A percentile compares a stretch with the other conserved stretches of the same genome.
Evolutionary conservation across 192 early-diverging fungal species (phyloP).

Genomic region (Phlyctochytrium planicorne): DNA sequence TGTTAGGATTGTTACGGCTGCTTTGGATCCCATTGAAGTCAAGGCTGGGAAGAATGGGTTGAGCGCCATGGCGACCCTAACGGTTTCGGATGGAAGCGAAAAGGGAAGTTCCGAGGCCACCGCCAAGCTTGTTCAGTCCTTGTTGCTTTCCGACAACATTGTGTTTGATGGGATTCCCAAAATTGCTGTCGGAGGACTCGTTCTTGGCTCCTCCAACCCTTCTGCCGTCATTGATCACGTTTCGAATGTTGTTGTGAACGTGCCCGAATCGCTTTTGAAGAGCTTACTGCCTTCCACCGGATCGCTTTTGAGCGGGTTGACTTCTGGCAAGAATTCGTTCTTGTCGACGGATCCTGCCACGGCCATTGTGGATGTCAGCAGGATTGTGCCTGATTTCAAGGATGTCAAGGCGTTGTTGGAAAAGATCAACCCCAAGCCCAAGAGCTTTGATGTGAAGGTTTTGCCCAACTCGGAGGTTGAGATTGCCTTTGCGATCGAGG

Average conservation of each 20-base stretch:
- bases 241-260: background rate
- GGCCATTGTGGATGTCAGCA: no score
- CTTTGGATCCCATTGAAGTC: background rate
- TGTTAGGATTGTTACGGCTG: background rate
- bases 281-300: no score
- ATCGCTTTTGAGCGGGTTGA: no score
- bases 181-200: background rate
- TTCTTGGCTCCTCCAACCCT: background rate
- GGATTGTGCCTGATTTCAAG: no score
- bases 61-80: background rate
- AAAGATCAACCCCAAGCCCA: no score
- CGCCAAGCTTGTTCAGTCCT: background rate
- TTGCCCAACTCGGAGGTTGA: no score
- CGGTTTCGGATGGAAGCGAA: background rate
- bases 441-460: no score
- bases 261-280: constrained; percentile 1
- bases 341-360: no score
- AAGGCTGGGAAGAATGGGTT: background rate
- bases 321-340: no score
- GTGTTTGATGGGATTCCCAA: background rate
- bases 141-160: background rate
- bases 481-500: no score
- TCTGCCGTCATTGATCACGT: background rate
- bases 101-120: background rate
- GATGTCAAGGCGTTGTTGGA: no score